Percentiles rank a stretch among this genome's conserved stretches.
phyloP scores from a whole-genome alignment of 140 eudicot genomes.

The Flaveria floridana region DNA sequence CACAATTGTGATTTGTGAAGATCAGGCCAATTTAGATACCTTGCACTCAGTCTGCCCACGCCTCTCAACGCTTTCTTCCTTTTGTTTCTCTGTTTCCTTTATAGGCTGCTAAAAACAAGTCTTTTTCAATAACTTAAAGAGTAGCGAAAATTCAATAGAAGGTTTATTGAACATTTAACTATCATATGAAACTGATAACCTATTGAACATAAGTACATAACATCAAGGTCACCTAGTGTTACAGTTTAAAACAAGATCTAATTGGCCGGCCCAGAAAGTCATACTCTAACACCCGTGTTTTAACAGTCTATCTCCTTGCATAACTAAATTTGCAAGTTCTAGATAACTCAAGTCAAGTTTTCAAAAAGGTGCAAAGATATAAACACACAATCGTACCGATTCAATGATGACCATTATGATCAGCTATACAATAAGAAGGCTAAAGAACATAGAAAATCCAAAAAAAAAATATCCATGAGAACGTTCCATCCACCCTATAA shows the following conservation, averaged over 20 bases:
- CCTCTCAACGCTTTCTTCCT: slow-evolving; percentile 48
- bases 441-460: background rate
- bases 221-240: too few species aligned
- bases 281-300: background rate
- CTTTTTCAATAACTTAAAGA: background rate
- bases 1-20: background rate
- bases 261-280: too few species aligned
- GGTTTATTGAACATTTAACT: too few species aligned
- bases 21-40: slow-evolving; percentile 39
- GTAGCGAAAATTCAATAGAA: background rate
- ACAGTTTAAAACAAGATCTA: too few species aligned
- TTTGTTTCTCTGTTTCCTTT: slow-evolving; percentile 39
- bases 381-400: background rate
- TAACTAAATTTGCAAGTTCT: slow-evolving; percentile 80
- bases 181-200: too few species aligned
- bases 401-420: background rate
- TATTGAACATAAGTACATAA: too few species aligned
- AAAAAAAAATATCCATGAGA: background rate
- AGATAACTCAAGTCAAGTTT: slow-evolving; percentile 24
- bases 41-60: slow-evolving; percentile 67
- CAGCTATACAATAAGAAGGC: background rate
- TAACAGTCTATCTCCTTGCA: slow-evolving; percentile 44
- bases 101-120: slow-evolving; percentile 35
- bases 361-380: slow-evolving; percentile 24
- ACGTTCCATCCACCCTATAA: background rate